Evolutionary conservation across 2,329 filamentous ascomycete genomes (phyloP).

Genomic region (Stagonosporopsis cucurbitacearum): DNA sequence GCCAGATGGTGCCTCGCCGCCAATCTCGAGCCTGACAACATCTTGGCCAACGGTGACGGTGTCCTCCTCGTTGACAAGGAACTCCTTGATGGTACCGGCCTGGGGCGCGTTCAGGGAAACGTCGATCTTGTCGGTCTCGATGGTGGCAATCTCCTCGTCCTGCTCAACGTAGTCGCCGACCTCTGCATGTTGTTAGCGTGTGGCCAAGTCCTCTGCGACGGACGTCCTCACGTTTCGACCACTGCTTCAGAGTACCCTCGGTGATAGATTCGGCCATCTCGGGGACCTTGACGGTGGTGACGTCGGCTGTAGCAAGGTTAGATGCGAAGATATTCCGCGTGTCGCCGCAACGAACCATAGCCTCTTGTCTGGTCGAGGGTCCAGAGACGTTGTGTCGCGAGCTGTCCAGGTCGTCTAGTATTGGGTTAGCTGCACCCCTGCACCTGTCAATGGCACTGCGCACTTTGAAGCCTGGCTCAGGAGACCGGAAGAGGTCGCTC

Average conservation of each 20-base stretch:
- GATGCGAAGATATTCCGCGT: neutral
- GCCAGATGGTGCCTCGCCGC: constrained; percentile 58
- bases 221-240: constrained; percentile 71
- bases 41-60: constrained; percentile 95
- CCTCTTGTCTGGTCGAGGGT: constrained; percentile 42
- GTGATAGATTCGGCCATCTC: constrained; percentile 99
- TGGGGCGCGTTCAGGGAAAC: constrained; percentile 94
- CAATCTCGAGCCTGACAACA: constrained; percentile 80
- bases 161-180: constrained; percentile 92
- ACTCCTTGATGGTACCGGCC: constrained; percentile 88
- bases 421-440: constrained; percentile 20
- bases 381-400: constrained; percentile 35
- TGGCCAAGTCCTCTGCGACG: neutral
- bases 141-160: constrained; percentile 97
- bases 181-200: constrained; percentile 54
- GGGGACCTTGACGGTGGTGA: constrained; percentile 85
- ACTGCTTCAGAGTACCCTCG: constrained; percentile 95
- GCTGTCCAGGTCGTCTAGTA: constrained; percentile 39
- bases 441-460: constrained; percentile 20
- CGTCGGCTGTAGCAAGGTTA: constrained; percentile 64
- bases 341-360: constrained; percentile 36
- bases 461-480: constrained; percentile 41
- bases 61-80: constrained; percentile 91
- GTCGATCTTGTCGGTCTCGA: constrained; percentile 99
- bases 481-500: constrained; percentile 43